These are phyloP conservation scores for Chenopodium formosanum DNA, from an alignment of 148 eudicot genomes.

Conservation along the genomic window DNA sequence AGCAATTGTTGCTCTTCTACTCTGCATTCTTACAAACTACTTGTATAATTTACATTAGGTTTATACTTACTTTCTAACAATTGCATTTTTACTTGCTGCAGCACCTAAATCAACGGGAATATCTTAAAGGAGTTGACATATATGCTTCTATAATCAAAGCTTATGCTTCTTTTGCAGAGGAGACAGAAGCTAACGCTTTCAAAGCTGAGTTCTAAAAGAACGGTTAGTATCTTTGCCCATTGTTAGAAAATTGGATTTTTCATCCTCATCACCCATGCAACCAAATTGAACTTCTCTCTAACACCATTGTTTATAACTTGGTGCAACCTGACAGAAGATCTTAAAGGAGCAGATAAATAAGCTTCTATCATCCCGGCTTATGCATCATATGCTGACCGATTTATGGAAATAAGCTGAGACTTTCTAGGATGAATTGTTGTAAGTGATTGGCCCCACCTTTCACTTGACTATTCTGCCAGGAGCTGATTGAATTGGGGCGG, in stretches of 20 bases:
- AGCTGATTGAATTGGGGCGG: neutral
- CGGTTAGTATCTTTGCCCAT: neutral
- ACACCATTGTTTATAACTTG: slow-evolving; percentile 10
- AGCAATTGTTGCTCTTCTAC: neutral
- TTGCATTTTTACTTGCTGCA: neutral
- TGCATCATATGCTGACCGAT: slow-evolving; percentile 44
- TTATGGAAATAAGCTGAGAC: slow-evolving; percentile 22
- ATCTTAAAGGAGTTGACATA: slow-evolving; percentile 12
- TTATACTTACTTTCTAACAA: neutral
- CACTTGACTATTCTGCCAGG: neutral
- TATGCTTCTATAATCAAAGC: slow-evolving; percentile 18
- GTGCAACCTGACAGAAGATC: slow-evolving; percentile 65
- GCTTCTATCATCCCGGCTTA: slow-evolving; percentile 65
- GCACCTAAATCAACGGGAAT: slow-evolving; percentile 11
- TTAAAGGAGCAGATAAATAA: slow-evolving; percentile 62
- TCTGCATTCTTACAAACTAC: neutral
- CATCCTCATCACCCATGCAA: neutral
- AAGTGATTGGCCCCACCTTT: neutral
- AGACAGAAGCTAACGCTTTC: neutral
- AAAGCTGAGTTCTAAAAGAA: slow-evolving; percentile 9
- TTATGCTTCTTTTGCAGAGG: slow-evolving; percentile 13
- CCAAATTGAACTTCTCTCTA: slow-evolving; percentile 1
- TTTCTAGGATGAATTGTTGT: slow-evolving; percentile 59
- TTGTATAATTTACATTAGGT: neutral
- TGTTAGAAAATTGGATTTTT: neutral